A percentile compares a stretch with the other conserved stretches of the same genome.
These are phyloP conservation scores for Amanita jacksonii DNA, from an alignment of 768 basidiomycete species.

Conservation along the genomic window DNA sequence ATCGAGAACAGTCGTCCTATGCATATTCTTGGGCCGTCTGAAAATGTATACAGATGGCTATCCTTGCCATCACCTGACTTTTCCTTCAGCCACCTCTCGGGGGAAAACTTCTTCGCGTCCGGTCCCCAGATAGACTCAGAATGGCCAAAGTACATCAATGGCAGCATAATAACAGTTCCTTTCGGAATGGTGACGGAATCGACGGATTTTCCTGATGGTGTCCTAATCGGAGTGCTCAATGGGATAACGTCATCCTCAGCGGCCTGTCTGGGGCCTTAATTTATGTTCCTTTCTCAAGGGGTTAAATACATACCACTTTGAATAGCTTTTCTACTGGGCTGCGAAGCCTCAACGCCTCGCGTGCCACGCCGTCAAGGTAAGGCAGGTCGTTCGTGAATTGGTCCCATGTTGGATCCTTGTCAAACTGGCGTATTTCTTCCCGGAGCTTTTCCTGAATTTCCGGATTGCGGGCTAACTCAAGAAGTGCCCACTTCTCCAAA, in stretches of 20 bases:
- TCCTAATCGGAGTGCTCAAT: slow-evolving; percentile 22
- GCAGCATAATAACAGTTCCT: slow-evolving; percentile 29
- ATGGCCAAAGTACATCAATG: slow-evolving; percentile 30
- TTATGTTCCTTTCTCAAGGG: not conserved
- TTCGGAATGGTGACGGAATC: slow-evolving; percentile 24
- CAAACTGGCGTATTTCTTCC: slow-evolving; percentile 11
- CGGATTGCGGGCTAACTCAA: slow-evolving; percentile 15
- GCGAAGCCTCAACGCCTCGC: slow-evolving; percentile 30
- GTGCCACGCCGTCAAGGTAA: slow-evolving; percentile 32
- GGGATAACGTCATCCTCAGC: slow-evolving; percentile 29
- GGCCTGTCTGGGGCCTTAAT: slow-evolving; percentile 17
- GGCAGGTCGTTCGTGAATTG: slow-evolving; percentile 33
- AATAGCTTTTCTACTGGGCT: slow-evolving; percentile 21
- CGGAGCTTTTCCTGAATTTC: slow-evolving; percentile 13
- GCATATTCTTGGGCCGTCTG: slow-evolving; percentile 35
- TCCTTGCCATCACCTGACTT: slow-evolving; percentile 24
- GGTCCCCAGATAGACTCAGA: slow-evolving; percentile 33
- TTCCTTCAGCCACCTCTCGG: slow-evolving; percentile 31
- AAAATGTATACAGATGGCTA: slow-evolving; percentile 32
- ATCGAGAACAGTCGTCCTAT: slow-evolving; percentile 32
- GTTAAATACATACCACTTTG: slow-evolving; percentile 20
- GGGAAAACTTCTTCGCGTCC: slow-evolving; percentile 32
- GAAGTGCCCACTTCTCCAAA: slow-evolving; percentile 15
- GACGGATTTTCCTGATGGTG: slow-evolving; percentile 20
- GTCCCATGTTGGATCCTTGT: slow-evolving; percentile 28